Evolutionary conservation across 768 basidiomycete genomes (phyloP).

Genomic region (Leccinellum rugosiceps): DNA sequence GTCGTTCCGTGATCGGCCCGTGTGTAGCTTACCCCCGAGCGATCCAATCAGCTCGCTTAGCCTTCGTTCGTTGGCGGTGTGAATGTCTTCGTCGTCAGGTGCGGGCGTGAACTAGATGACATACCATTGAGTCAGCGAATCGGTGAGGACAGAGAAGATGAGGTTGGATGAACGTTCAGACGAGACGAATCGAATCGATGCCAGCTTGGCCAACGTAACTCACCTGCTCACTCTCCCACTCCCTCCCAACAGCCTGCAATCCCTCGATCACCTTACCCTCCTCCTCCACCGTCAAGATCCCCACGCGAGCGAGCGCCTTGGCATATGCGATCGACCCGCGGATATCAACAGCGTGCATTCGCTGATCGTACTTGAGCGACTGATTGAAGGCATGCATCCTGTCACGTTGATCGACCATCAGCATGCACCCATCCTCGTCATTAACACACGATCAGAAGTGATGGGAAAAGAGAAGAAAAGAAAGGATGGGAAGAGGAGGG

Average conservation of each 20-base stretch:
- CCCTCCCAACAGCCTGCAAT: conserved; percentile 68
- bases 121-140: neutral
- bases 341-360: conserved; percentile 92
- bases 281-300: conserved; percentile 80
- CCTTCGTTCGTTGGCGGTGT: conserved; percentile 96
- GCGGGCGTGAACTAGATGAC: conserved; percentile 62
- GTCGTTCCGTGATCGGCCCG: conserved; percentile 95
- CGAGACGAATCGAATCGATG: neutral
- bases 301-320: conserved; percentile 75
- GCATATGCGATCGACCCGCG: conserved; percentile 95
- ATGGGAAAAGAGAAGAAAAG: neutral
- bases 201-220: neutral
- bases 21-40: conserved; percentile 94
- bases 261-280: conserved; percentile 70
- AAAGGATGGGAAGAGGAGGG: too few species aligned
- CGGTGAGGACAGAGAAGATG: too few species aligned
- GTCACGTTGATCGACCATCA: conserved; percentile 1
- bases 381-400: conserved; percentile 99
- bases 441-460: neutral
- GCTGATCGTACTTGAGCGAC: conserved; percentile 89
- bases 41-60: conserved; percentile 90
- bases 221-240: conserved; percentile 82
- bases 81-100: conserved; percentile 97
- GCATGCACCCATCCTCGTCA: neutral
- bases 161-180: too few species aligned